Evolutionary conservation across 163 green algal genomes (phyloP), one percentile per base, ranked within the genome.

Genomic region (Trebouxiophyceae sp.): DNA sequence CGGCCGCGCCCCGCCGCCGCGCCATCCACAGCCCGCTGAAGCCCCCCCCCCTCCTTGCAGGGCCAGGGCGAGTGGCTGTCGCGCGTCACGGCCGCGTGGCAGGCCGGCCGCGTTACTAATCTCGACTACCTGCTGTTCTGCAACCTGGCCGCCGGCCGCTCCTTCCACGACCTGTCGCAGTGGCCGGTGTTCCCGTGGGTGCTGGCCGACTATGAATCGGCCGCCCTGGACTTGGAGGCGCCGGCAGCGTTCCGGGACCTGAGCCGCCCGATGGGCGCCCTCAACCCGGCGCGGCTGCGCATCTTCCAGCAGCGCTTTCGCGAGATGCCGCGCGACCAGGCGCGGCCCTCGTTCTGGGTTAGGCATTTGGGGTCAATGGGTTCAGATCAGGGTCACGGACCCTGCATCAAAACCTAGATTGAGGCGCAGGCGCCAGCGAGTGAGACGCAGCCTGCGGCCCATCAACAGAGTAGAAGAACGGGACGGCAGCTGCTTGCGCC

Each of bases 171-270:
- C 79, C 77, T 96, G 3, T 81, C 80, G 2, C 93, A 98, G 80
- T 98, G 93, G 81, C 93, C 93, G 0, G 89, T 98, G 24, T 93
- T 96, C 50, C 93, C 93, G 29, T 99, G 93, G 93, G 85, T 98
- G 45, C 77, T 98, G 29, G 34, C 63, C 3, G 92, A 99, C 78
- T 85, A 83, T 68, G 63, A 44, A 30, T 81, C 39, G 34, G 28
- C 23, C 12, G 4, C 22, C 7, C 69, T 97, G 61, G 89, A 97
- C 75, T 71, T 96, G 20, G 61, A 68, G 2, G 63, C 84, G 68
- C 76, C 82, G 1, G 44, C 57, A 39, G 61, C 66, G 50, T 66
- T n/a, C 65, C 28, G 93, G 4, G 91, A 97, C 74, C 80, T 99
- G 45, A 85, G 74, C 65, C 90, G 90, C 65, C 94, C 95, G 3